Base-by-base conservation (phyloP, 2,329 filamentous ascomycete genomes). In the Macrophomina phaseolina region DNA sequence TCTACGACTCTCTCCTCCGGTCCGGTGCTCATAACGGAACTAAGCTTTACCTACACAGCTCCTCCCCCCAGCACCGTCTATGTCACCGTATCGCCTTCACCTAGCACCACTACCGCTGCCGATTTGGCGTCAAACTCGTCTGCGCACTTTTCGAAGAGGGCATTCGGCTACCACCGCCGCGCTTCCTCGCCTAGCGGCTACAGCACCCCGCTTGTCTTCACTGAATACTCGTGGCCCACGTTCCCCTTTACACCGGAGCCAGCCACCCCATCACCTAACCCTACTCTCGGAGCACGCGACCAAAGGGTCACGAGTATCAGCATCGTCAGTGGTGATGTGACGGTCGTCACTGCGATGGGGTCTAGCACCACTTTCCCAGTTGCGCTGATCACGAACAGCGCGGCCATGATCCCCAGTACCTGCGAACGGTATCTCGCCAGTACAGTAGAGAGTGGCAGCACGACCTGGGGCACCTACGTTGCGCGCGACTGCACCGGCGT, bases 401-500 rank as follows among this genome's bases (percentile, higher is more conserved):
- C 58, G 12, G 58, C 42, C 18, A n/a, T 30, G 11, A 49, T 62
- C 28, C 58, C 58, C 16, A 23, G n/a, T 28, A 23, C 58, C 1
- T 62, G 58, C 58, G n/a, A 38, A 6, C 16, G 18, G 5, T n/a
- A 49, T 62, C 5, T 51, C 45, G 49, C 42, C 4, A 36, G 14
- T 28, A 32, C 58, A 9, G 18, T 11, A 16, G n/a, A 34, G 8
- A 9, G 16, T 14, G 45, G 45, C 5, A 30, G 42, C 9, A 23
- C 58, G 32, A 12, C 38, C 5, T 62, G 34, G 30, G 32, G 36
- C 32, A 62, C 58, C 30, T 62, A 49, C 58, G 45, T 62, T 30
- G 58, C 45, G 32, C 58, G 58, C n/a, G 45, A 36, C 32, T 62
- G 58, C 45, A 62, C 45, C 7, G 34, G 34, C 5, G 52, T 45